phyloP scores from a whole-genome alignment of 768 basidiomycete species.

The Lepiota venenata region DNA sequence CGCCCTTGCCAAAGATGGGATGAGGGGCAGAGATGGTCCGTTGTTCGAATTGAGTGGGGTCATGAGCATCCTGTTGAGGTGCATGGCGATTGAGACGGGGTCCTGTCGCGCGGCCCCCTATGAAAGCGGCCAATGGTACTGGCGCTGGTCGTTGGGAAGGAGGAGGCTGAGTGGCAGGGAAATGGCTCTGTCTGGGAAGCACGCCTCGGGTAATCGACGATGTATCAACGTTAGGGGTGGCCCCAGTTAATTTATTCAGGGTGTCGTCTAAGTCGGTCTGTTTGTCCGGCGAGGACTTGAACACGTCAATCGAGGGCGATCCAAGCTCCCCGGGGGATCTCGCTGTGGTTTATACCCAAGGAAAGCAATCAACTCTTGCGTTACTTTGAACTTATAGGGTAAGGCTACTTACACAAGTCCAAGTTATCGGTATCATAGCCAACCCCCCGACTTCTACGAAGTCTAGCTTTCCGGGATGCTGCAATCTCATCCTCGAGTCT shows the following conservation, averaged over 20 bases:
- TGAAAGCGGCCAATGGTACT: constrained; percentile 78
- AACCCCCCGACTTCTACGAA: constrained; percentile 42
- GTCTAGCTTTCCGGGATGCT: constrained; percentile 47
- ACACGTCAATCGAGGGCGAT: constrained; percentile 16
- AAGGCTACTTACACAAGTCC: constrained; percentile 43
- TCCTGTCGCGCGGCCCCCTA: constrained; percentile 74
- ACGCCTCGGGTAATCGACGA: constrained; percentile 10
- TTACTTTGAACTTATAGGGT: not conserved
- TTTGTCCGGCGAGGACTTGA: constrained; percentile 29
- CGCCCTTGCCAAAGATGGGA: constrained; percentile 73
- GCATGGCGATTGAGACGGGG: constrained; percentile 71
- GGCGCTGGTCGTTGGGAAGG: constrained; percentile 36
- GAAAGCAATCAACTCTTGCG: not conserved
- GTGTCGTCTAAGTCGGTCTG: constrained; percentile 43
- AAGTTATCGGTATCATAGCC: constrained; percentile 34
- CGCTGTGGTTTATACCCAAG: not conserved
- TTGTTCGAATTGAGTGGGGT: constrained; percentile 66
- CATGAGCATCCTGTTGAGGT: constrained; percentile 65
- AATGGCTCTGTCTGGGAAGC: constrained; percentile 20
- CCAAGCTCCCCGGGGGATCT: not conserved
- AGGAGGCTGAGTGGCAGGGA: constrained; percentile 10
- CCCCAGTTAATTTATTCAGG: constrained; percentile 42
- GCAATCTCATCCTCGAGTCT: constrained; percentile 64
- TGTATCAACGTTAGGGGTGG: not conserved
- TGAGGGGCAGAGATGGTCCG: constrained; percentile 55